Percentiles rank a stretch among this genome's conserved stretches.
phyloP scores from a whole-genome alignment of 2,329 filamentous ascomycete species.

The Coniochaeta sp. region DNA sequence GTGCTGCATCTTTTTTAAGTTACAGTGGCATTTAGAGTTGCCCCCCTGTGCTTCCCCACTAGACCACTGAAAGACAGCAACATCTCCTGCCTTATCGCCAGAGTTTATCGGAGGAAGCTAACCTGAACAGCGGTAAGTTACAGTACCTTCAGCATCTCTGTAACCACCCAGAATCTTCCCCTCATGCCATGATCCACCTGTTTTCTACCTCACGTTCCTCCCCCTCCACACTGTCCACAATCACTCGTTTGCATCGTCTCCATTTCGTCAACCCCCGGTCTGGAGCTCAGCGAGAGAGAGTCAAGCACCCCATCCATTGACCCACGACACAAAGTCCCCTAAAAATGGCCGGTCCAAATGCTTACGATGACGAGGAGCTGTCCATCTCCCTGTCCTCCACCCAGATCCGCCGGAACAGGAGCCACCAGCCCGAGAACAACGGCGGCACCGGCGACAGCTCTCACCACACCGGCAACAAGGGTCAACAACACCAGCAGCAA shows the following conservation, averaged over 20 bases:
- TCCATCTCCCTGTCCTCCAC: conserved; percentile 67
- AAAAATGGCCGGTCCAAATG: conserved; percentile 5
- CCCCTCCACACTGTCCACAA: background rate
- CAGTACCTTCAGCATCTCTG: background rate
- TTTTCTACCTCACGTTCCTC: background rate
- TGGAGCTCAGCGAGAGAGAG: background rate
- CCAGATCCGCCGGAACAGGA: conserved; percentile 49
- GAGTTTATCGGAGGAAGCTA: background rate
- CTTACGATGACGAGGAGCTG: conserved; percentile 68
- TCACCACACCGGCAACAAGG: conserved; percentile 18
- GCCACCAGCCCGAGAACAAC: conserved; percentile 22
- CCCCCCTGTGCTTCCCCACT: too few species aligned
- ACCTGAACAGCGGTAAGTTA: background rate
- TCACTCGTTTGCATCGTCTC: background rate
- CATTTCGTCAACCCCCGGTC: background rate
- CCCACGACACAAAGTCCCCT: conserved; percentile 3
- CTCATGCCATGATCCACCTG: background rate
- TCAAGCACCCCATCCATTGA: background rate
- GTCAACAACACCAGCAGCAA: conserved; percentile 10
- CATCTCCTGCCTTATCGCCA: background rate
- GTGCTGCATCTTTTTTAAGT: background rate
- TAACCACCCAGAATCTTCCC: too few species aligned
- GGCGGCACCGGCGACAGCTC: conserved; percentile 23
- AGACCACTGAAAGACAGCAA: background rate
- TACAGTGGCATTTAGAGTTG: background rate